phyloP scores from a whole-genome alignment of 2,329 filamentous ascomycete species.

The Stemphylium vesicarium region DNA sequence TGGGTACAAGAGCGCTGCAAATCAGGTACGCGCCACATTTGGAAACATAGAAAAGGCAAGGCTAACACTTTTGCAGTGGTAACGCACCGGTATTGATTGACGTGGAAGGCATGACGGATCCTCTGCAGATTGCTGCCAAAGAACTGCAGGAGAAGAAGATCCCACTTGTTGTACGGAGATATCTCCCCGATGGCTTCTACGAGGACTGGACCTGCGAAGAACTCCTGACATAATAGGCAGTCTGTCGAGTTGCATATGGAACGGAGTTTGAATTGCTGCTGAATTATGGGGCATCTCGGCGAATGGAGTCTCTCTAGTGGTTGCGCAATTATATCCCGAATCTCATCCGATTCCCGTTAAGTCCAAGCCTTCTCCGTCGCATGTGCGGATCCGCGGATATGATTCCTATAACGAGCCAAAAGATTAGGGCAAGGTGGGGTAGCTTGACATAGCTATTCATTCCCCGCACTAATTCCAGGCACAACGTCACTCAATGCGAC shows the following conservation, averaged over 20 bases:
- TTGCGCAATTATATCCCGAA: slow-evolving; percentile 40
- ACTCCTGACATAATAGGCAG: slow-evolving; percentile 61
- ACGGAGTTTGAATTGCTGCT: slow-evolving; percentile 41
- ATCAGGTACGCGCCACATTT: slow-evolving; percentile 72
- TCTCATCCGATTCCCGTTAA: slow-evolving; percentile 41
- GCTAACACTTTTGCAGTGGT: slow-evolving; percentile 67
- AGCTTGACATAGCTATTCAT: slow-evolving; percentile 31
- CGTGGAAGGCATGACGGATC: slow-evolving; percentile 96
- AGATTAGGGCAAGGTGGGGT: slow-evolving; percentile 40
- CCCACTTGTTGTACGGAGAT: slow-evolving; percentile 89
- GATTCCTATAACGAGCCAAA: slow-evolving; percentile 30
- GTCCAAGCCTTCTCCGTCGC: slow-evolving; percentile 32
- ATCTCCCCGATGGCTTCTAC: slow-evolving; percentile 97
- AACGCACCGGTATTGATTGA: slow-evolving; percentile 97
- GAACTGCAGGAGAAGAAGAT: slow-evolving; percentile 99
- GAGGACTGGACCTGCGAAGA: slow-evolving; percentile 99
- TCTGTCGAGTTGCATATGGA: slow-evolving; percentile 40
- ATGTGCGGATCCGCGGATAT: slow-evolving; percentile 45
- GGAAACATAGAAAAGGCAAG: background rate
- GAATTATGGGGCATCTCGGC: slow-evolving; percentile 41
- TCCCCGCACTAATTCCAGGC: slow-evolving; percentile 39
- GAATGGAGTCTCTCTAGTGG: slow-evolving; percentile 40
- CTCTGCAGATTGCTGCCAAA: slow-evolving; percentile 95
- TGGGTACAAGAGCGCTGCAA: slow-evolving; percentile 91
- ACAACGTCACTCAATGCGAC: slow-evolving; percentile 42